Base-by-base conservation (phyloP, 257 asterid genomes). In the Lantana camara region DNA sequence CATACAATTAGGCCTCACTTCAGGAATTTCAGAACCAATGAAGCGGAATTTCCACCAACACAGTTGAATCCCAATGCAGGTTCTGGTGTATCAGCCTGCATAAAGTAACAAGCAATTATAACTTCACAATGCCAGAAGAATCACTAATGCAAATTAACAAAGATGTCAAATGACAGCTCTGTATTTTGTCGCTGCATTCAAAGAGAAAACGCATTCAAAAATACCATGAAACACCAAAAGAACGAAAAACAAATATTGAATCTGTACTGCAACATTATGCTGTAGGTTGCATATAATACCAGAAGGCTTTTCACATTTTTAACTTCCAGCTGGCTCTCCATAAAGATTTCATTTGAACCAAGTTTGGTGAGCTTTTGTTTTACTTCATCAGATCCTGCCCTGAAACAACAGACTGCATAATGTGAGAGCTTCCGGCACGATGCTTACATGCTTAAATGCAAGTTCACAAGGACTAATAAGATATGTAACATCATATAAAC, bases 41-140 rank as follows among this genome's bases (percentile, higher is more conserved):
- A 87, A 72, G 97, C 95, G 68, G 96, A 85, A 82, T 78, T 90
- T 67, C 99, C 99, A 58, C 99, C 96, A 77, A 94, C 88, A 68
- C 99, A 94, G 79, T 90, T 94, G 55, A 94, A 86, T 57, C 99
- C 99, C 61, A 94, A 47, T 29, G 79, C 75, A 9, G 99, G 96
- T 81, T 94, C 96, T 42, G 95, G 89, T 66, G 79, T 53, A 81
- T 75, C 83, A 68, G 74, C 88, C 98, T 91, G 75, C 57, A 64
- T 21, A 67, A 68, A 29, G 46, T 35, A 49, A 49, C 30, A 64
- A 14, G 17, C 34, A 55, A 54, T 5, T 1, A 60, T 23, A 14
- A 65, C 55, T 30, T 72, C 69, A 19, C 13, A 51, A 40, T 47
- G 60, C 51, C 54, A 46, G 29, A 34, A 35, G 35, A 64, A 66